Base-by-base conservation (phyloP, 2,329 filamentous ascomycete species). In the Penicillium hordei region DNA sequence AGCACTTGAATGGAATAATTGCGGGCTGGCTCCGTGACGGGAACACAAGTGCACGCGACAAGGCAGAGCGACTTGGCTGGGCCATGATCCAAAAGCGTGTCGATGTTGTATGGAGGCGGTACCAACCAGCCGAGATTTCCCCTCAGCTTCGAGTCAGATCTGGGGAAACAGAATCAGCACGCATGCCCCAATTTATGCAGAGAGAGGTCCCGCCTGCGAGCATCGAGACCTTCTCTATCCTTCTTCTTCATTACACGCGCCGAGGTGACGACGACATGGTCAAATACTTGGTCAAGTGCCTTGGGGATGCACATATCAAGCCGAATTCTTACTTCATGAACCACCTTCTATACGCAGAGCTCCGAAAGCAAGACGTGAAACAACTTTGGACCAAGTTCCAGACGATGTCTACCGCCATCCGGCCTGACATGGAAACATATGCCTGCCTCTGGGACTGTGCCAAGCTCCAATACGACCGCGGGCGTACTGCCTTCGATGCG, bases 1-100 rank as follows among this genome's bases (percentile, higher is more conserved):
- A 89, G 51, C 90, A 95, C 63, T 80, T 94, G 55, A 96, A 96
- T 68, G 89, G 90, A 8, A 80, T 96, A 21, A 85, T 96, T 53
- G 89, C 87, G 9, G 90, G 89, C 1, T 92, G 89, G 83, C 79
- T 94, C 51, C 84, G 91, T 46, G 82, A 85, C 6, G 84, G 84
- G 23, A 83, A 77, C 7, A 76, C 78, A 1, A 75, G 77, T 23
- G 78, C 86, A 53, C 75, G 84, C 52, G 76, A 82, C 49, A 83
- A 83, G 66, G 90, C 89, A 2, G 89, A 92, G 65, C 74, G 79
- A 38, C 78, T 91, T 52, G 90, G 84, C 3, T 92, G 89, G 89
- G 79, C 83, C 54, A 93, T 94, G 90, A 86, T 94, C 60, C 81
- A 86, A 50, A 78, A 84, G 31, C 85, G 89, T 31, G 79, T 91